Evolutionary conservation across 2,329 filamentous ascomycete genomes (phyloP).

Genomic region (Knufia petricola): DNA sequence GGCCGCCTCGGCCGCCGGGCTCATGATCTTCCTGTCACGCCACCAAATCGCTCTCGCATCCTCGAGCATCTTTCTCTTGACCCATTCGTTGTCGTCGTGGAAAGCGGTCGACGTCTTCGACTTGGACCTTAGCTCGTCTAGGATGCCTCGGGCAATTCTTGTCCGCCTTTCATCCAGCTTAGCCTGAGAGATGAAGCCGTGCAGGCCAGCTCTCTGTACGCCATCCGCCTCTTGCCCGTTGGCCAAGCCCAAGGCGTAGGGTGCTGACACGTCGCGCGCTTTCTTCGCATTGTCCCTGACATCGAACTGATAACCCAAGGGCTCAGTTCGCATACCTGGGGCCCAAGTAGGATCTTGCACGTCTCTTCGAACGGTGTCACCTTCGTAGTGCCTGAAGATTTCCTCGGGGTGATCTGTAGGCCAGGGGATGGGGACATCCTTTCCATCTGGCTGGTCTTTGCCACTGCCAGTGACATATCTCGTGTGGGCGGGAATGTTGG

Average conservation of each 20-base stretch:
- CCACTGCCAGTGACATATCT: slow-evolving; percentile 52
- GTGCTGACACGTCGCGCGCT: neutral
- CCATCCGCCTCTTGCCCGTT: neutral
- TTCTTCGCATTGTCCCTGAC: neutral
- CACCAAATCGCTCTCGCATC: slow-evolving; percentile 20
- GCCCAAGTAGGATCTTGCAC: slow-evolving; percentile 48
- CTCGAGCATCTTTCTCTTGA: slow-evolving; percentile 21
- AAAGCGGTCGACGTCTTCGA: neutral
- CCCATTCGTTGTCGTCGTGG: slow-evolving; percentile 18
- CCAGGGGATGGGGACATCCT: slow-evolving; percentile 63
- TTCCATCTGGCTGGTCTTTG: slow-evolving; percentile 32
- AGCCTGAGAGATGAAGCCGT: neutral
- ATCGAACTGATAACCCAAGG: neutral
- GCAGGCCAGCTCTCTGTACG: neutral
- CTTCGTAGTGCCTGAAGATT: slow-evolving; percentile 44
- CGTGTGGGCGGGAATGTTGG: slow-evolving; percentile 32
- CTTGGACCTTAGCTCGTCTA: slow-evolving; percentile 1
- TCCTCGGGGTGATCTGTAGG: slow-evolving; percentile 46
- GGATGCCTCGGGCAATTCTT: slow-evolving; percentile 1
- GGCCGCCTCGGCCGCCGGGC: slow-evolving; percentile 10
- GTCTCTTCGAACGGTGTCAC: slow-evolving; percentile 66
- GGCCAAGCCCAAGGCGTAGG: neutral
- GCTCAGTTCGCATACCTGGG: slow-evolving; percentile 10
- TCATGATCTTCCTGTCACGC: slow-evolving; percentile 12
- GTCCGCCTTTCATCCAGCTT: neutral